Percentiles rank a stretch among this genome's conserved stretches.
Conservation (phyloP, 129 eudicot genomes). For the Lonicera japonica region DNA sequence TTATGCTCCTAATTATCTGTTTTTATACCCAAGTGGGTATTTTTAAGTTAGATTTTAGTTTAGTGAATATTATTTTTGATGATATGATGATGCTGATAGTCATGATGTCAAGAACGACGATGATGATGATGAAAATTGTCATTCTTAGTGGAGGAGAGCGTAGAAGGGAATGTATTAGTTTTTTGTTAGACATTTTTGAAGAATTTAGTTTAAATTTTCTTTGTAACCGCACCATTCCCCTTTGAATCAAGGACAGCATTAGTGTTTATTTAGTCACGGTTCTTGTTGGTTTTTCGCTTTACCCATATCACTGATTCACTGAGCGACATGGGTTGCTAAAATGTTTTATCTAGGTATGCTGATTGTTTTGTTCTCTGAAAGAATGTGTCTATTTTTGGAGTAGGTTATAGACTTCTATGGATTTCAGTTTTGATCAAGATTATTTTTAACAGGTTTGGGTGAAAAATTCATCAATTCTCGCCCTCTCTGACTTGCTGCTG, state of each 20-base stretch:
- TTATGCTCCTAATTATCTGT: not conserved
- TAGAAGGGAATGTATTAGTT: constrained; percentile 9
- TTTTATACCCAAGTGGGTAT: not conserved
- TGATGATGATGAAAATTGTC: not conserved
- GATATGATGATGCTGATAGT: constrained; percentile 17
- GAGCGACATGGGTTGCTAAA: no score
- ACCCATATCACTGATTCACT: no score
- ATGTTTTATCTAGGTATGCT: no score
- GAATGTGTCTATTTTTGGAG: no score
- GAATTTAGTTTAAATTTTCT: not conserved
- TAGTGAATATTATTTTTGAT: constrained; percentile 25
- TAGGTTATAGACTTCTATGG: no score
- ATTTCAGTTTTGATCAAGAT: no score
- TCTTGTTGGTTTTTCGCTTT: not conserved
- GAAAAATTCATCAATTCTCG: no score
- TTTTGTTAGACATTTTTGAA: constrained; percentile 1
- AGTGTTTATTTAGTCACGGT: not conserved
- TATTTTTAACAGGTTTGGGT: no score
- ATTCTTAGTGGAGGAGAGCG: constrained; percentile 3
- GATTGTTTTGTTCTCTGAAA: no score
- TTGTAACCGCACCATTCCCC: not conserved
- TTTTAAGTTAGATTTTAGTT: constrained; percentile 13
- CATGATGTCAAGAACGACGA: constrained; percentile 1
- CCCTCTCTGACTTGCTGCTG: no score
- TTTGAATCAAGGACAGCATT: not conserved